Base-by-base conservation (phyloP, 2,329 filamentous ascomycete species). In the Cladorrhinum sp. region DNA sequence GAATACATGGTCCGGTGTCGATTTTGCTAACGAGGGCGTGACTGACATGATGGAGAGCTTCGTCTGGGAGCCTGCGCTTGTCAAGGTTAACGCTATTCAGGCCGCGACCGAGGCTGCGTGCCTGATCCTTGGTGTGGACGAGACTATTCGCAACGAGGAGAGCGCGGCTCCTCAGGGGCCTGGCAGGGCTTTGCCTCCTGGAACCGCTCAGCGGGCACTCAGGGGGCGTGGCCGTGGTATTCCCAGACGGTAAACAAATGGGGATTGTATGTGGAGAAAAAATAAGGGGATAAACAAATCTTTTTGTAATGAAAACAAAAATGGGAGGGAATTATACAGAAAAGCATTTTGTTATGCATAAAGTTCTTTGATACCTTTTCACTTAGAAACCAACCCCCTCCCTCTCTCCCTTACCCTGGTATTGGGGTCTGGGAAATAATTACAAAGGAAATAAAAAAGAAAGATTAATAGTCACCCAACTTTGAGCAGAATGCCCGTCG, bases 121-220 rank as follows among this genome's bases (percentile, higher is more conserved):
- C 79, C 79, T 99, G 79, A 98, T 99, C 68, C 79, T 99, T 70
- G 90, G 92, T 69, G 95, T 99, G 59, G 95, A 99, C 73, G 95
- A 99, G 85, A 99, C 95, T 32, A 98, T 99, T 78, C 92, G 88
- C 78, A 99, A 99, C 77, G 92, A 99, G 80, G 93, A 98, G 80
- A 96, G 91, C 71, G 84, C 88, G 69, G 81, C 86, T 75, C 90
- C 93, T 23, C 91, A 96, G 76, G 92, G 86, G 8, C 93, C 93
- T 0, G 84, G 86, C 59, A 83, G 90, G 75, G 84, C 86, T 20
- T 79, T 93, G 67, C 90, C 90, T 3, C 88, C 88, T 1, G 90
- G 90, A 67, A 93, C 93, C 22, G 93, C 93, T 10, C 93, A 98
- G 80, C 83, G 93, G 71, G 93, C 92, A 48, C 78, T 98, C 67